Evolutionary conservation across 163 green algal genomes (phyloP), one percentile per base, ranked within the genome.

Genomic region (Scenedesmus sp.): DNA sequence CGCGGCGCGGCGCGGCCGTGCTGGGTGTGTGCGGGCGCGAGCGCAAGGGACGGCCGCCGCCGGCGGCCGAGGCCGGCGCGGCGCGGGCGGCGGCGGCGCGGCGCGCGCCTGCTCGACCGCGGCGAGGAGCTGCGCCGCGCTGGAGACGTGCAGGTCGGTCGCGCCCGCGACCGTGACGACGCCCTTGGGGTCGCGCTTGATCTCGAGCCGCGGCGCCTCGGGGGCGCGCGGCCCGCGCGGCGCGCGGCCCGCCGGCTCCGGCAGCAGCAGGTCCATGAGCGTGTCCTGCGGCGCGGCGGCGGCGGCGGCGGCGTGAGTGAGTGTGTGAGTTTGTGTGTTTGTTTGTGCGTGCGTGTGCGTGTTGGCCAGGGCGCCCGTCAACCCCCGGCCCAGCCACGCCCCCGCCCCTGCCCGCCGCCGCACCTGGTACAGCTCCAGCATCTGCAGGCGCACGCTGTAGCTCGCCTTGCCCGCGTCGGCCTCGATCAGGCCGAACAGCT

Each of bases 351-450:
- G n/a, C n/a, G n/a, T n/a, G n/a, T n/a, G 58, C 26, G 22, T 28
- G 26, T 31, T 48, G 58, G 4, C 29, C 58, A 66, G 58, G 14
- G 2, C 3, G 1, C 48, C 20, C 48, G 22, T 57, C 48, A 57
- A 57, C 18, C 18, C 48, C 1, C 48, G 1, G 18, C 5, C 31
- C 50, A 9, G 14, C 13, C 50, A 58, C 50, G 9, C 18, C 50
- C 50, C 18, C 22, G 14, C 18, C 22, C 50, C 9, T n/a, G 10
- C 50, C 18, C n/a, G 14, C 50, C 50, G 28, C 9, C 62, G 5
- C 26, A 98, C 94, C 82, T 96, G 91, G 87, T 99, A 99, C 58
- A 99, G 90, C 91, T 99, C 96, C 39, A 99, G 92, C 94, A 99
- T 97, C 85, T 92, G 96, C 60, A 86, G 78, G 29, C 90, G 90